Percentiles rank a stretch among this genome's conserved stretches.
These are phyloP conservation scores for Sugiyamaella smithiae DNA, from an alignment of 805 yeast species.

Conservation along the genomic window DNA sequence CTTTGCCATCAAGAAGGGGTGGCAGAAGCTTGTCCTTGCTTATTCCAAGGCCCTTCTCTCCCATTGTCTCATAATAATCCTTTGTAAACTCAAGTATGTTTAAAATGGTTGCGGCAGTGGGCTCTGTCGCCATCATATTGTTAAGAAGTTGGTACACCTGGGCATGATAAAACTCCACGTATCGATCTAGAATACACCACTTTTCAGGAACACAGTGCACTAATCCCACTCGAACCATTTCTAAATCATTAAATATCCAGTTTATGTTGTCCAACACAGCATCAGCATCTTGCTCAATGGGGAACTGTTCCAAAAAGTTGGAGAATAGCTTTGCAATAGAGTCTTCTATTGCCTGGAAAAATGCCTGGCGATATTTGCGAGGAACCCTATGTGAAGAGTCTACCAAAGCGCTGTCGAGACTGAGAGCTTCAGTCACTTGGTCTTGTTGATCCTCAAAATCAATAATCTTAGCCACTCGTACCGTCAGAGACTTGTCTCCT, in stretches of 20 bases:
- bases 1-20: conserved; percentile 68
- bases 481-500: conserved; percentile 66
- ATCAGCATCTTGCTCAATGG: conserved; percentile 45
- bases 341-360: conserved; percentile 55
- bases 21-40: conserved; percentile 39
- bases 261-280: conserved; percentile 65
- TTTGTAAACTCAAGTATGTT: conserved; percentile 75
- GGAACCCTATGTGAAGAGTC: conserved; percentile 30
- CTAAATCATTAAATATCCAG: conserved; percentile 81
- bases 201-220: conserved; percentile 59
- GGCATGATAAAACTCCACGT: conserved; percentile 63
- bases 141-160: conserved; percentile 63
- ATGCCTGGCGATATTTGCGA: conserved; percentile 61
- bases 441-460: conserved; percentile 83
- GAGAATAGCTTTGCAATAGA: conserved; percentile 66
- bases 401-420: background rate
- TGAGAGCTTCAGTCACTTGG: conserved; percentile 40
- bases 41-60: conserved; percentile 45
- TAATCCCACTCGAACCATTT: conserved; percentile 59
- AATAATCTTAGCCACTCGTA: conserved; percentile 69
- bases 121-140: conserved; percentile 61
- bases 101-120: conserved; percentile 73
- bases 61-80: conserved; percentile 54
- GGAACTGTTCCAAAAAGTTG: conserved; percentile 57
- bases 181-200: conserved; percentile 69